A percentile compares a stretch with the other conserved stretches of the same genome.
Conservation (phyloP, 2,329 filamentous ascomycete species). For the Arthrocladium fulminans region DNA sequence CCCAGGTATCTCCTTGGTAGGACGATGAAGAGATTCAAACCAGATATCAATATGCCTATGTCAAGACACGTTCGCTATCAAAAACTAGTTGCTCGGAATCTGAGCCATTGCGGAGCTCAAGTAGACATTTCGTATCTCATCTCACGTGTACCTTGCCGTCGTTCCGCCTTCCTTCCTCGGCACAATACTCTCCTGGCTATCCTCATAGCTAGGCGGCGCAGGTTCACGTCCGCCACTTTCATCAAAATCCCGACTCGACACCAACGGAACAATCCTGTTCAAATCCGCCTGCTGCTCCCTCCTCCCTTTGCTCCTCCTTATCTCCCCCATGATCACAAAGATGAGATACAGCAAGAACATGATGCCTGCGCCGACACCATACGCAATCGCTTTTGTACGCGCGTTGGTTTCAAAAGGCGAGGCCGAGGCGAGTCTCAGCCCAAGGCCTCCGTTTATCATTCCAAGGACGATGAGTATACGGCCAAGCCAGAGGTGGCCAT, state of each 20-base stretch:
- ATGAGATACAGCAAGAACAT: slow-evolving; percentile 38
- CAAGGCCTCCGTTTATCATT: slow-evolving; percentile 50
- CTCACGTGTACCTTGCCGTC: slow-evolving; percentile 15
- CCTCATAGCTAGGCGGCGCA: slow-evolving; percentile 4
- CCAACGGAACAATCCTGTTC: not conserved
- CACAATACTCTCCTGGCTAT: slow-evolving; percentile 8
- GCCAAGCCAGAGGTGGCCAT: slow-evolving; percentile 48
- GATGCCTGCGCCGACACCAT: slow-evolving; percentile 42
- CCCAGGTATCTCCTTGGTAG: no score
- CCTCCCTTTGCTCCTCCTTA: slow-evolving; percentile 8
- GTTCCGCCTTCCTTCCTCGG: slow-evolving; percentile 9
- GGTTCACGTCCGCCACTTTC: not conserved
- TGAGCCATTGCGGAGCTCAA: no score
- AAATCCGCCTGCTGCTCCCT: not conserved
- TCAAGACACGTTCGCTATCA: no score
- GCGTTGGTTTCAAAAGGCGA: slow-evolving; percentile 25
- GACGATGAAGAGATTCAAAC: no score
- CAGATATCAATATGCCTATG: no score
- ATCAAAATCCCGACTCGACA: not conserved
- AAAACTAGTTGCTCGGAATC: no score
- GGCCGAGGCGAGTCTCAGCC: slow-evolving; percentile 40
- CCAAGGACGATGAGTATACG: slow-evolving; percentile 43
- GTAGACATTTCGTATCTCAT: no score
- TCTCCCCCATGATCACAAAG: slow-evolving; percentile 21
- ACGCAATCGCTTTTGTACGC: slow-evolving; percentile 36